Percentiles rank a stretch among this genome's conserved stretches.
These are phyloP conservation scores for Wickerhamiella sergipiensis DNA, from an alignment of 805 yeast species.

Conservation along the genomic window DNA sequence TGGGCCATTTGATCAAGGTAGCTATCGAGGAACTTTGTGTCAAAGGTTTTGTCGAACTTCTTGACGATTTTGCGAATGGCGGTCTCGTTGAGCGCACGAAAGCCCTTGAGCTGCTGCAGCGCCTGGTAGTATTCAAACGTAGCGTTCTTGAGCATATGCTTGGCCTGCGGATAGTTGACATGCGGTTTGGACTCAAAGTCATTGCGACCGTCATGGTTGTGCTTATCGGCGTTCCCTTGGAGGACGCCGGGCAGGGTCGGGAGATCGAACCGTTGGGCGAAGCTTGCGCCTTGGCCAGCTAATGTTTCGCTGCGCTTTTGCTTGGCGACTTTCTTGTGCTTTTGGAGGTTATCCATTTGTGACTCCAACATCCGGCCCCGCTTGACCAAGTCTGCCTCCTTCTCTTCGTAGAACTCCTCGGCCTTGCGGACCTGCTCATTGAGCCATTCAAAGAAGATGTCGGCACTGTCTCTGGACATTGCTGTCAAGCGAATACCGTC, in stretches of 20 bases:
- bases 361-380: slow-evolving; percentile 50
- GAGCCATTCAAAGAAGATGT: slow-evolving; percentile 53
- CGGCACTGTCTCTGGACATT: slow-evolving; percentile 24
- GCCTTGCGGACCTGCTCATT: slow-evolving; percentile 47
- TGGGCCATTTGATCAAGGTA: slow-evolving; percentile 47
- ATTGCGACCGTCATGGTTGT: slow-evolving; percentile 14
- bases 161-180: slow-evolving; percentile 49
- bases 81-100: slow-evolving; percentile 63
- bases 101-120: slow-evolving; percentile 55
- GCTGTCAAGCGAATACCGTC: slow-evolving; percentile 7
- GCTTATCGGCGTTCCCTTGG: neutral
- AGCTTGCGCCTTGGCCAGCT: neutral
- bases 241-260: slow-evolving; percentile 11
- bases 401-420: slow-evolving; percentile 43
- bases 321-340: slow-evolving; percentile 31
- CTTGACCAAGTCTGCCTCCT: slow-evolving; percentile 46
- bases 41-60: slow-evolving; percentile 67
- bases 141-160: slow-evolving; percentile 55
- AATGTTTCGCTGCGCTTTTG: slow-evolving; percentile 2
- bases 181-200: slow-evolving; percentile 32
- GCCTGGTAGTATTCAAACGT: slow-evolving; percentile 60
- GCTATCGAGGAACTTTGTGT: slow-evolving; percentile 30
- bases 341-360: slow-evolving; percentile 45
- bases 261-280: slow-evolving; percentile 9
- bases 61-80: slow-evolving; percentile 83